A percentile compares a stretch with the other conserved stretches of the same genome.
phyloP scores from a whole-genome alignment of 495 filamentous ascomycete genomes.

The Penicillium subrubescens region DNA sequence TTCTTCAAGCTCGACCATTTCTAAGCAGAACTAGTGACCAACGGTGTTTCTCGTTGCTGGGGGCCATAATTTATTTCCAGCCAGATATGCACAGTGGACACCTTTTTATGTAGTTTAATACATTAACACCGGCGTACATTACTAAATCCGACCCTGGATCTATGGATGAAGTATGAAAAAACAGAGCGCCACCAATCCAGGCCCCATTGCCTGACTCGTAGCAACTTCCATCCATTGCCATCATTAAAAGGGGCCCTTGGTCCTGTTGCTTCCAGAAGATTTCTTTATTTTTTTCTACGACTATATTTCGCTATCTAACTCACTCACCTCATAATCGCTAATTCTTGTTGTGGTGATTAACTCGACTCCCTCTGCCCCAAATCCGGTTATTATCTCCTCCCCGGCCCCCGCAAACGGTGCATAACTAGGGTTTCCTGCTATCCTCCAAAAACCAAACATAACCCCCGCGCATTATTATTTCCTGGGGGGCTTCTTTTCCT shows the following conservation, averaged over 20 bases:
- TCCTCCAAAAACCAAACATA: neutral
- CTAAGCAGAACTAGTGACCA: neutral
- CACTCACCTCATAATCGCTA: neutral
- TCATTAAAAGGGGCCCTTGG: conserved; percentile 2
- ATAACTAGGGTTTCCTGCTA: conserved; percentile 8
- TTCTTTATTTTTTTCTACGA: neutral
- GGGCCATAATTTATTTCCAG: neutral
- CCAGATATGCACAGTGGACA: conserved; percentile 9
- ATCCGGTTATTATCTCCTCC: conserved; percentile 9
- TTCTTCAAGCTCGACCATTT: neutral
- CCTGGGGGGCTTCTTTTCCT: neutral
- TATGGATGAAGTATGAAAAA: neutral
- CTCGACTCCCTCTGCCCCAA: neutral
- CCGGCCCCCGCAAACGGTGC: conserved; percentile 17
- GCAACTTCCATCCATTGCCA: neutral
- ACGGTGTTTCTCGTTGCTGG: neutral
- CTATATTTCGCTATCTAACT: neutral
- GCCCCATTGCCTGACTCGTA: conserved; percentile 4
- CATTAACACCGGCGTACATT: conserved; percentile 4
- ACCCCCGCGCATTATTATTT: neutral
- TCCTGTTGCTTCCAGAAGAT: neutral
- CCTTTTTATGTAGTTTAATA: conserved; percentile 4
- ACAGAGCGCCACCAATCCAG: conserved; percentile 8
- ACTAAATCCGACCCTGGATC: neutral
- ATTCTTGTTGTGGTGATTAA: neutral